Conservation (phyloP, 176 grass and related monocot species). For the Secale cereale region DNA sequence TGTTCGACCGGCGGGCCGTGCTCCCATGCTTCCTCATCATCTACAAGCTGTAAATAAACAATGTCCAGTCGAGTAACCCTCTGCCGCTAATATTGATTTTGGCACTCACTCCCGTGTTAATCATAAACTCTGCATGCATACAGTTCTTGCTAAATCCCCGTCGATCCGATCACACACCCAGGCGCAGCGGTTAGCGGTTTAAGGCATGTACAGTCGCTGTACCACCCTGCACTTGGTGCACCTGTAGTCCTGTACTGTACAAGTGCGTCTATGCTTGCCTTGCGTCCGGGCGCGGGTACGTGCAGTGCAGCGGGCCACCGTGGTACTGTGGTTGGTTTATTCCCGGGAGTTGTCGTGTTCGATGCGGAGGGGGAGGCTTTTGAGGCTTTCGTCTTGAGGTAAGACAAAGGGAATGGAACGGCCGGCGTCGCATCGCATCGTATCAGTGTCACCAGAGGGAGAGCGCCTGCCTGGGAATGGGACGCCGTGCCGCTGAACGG, state of each 20-base stretch:
- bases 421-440: background rate
- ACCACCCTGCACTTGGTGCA: background rate
- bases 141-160: background rate
- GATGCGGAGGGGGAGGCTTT: conserved; percentile 7
- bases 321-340: conserved; percentile 10
- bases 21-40: conserved; percentile 96
- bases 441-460: background rate
- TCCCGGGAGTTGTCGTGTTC: conserved; percentile 31
- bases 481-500: background rate
- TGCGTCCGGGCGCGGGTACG: conserved; percentile 12
- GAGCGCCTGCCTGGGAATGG: background rate
- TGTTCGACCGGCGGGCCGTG: conserved; percentile 75
- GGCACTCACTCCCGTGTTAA: background rate
- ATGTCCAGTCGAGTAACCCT: background rate
- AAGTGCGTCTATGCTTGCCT: background rate
- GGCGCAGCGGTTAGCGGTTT: background rate
- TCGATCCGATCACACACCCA: background rate
- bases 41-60: conserved; percentile 62
- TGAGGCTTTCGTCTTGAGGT: background rate
- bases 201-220: conserved; percentile 1
- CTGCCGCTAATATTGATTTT: conserved; percentile 32
- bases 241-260: background rate
- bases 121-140: conserved; percentile 12
- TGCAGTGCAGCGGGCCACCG: background rate
- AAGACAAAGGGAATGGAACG: conserved; percentile 40